Evolutionary conservation across 495 filamentous ascomycete species (phyloP), one percentile per base, ranked within the genome.

Genomic region (Immersiella caudata): DNA sequence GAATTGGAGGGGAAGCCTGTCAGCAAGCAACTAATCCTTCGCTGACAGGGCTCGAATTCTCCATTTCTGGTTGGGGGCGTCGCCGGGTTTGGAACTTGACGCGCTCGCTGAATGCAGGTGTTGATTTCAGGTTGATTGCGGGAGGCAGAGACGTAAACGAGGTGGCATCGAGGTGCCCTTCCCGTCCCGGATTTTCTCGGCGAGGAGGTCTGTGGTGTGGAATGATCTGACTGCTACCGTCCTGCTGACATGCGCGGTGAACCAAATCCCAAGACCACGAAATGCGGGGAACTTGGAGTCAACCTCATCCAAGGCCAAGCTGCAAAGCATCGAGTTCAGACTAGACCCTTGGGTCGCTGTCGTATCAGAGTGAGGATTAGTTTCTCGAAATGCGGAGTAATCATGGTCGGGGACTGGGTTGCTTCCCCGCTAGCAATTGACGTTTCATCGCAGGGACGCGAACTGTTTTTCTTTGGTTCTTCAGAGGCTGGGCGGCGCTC

Each of bases 191-290:
- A 18, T 46, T 46, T 46, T 46, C 40, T 46, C 40, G 40, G 40
- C 40, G 40, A 46, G 40, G 40, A 14, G 40, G 40, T 46, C 40
- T 46, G 40, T 46, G 29, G 29, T 33, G 29, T 33, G 29, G 5
- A 46, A 46, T 46, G 40, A 46, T 46, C 40, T 46, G 40, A 46
- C 33, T 46, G 16, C 40, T n/a, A n/a, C n/a, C n/a, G n/a, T 33
- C 29, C 29, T 12, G 40, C 40, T 46, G 40, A 55, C 52, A 55
- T 55, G 21, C 52, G n/a, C 52, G 2, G 22, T 25, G 11, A 55
- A n/a, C 52, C 52, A 55, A 26, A 55, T 55, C 52, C 52, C 49
- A 3, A 54, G 52, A 55, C 3, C 21, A 55, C 52, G n/a, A 7
- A 55, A 11, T 55, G 52, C 24, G 20, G 52, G 52, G 52, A 24